phyloP scores from a whole-genome alignment of 768 basidiomycete genomes.

The Collybia sp. region DNA sequence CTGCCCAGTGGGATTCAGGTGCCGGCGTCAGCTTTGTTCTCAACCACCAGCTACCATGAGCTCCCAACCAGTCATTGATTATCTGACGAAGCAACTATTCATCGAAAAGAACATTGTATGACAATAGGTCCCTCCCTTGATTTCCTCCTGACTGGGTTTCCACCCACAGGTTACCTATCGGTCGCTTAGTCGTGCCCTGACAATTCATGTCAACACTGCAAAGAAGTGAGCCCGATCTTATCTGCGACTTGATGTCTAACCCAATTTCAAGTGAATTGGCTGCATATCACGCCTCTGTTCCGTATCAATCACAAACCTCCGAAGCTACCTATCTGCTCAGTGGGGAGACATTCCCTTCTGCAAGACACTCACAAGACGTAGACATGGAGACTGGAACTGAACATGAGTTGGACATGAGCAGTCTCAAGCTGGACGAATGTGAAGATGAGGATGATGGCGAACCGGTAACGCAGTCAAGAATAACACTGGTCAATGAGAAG shows the following conservation, averaged over 20 bases:
- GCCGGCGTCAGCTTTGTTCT: too few relatives aligned
- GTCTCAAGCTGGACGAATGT: constrained; percentile 10
- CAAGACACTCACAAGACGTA: constrained; percentile 21
- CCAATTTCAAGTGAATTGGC: constrained; percentile 52
- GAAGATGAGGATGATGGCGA: constrained; percentile 34
- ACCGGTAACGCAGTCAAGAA: constrained; percentile 39
- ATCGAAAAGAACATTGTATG: constrained; percentile 46
- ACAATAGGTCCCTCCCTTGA: not conserved
- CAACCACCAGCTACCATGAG: constrained; percentile 25
- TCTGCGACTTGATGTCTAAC: not conserved
- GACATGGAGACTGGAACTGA: constrained; percentile 35
- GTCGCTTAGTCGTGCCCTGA: constrained; percentile 65
- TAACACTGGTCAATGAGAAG: constrained; percentile 60
- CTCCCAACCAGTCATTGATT: constrained; percentile 37
- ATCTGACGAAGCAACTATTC: constrained; percentile 44
- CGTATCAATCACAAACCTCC: constrained; percentile 33
- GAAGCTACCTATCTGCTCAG: constrained; percentile 71
- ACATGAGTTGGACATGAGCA: constrained; percentile 6
- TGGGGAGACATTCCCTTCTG: constrained; percentile 39
- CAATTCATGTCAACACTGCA: constrained; percentile 71
- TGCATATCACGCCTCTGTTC: constrained; percentile 44
- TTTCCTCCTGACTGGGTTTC: not conserved
- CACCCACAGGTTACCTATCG: constrained; percentile 68
- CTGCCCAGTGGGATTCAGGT: too few relatives aligned
- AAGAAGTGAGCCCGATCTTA: constrained; percentile 54